Evolutionary conservation across 2,329 filamentous ascomycete genomes (phyloP).

Genomic region (Allantophomopsis cytisporea): DNA sequence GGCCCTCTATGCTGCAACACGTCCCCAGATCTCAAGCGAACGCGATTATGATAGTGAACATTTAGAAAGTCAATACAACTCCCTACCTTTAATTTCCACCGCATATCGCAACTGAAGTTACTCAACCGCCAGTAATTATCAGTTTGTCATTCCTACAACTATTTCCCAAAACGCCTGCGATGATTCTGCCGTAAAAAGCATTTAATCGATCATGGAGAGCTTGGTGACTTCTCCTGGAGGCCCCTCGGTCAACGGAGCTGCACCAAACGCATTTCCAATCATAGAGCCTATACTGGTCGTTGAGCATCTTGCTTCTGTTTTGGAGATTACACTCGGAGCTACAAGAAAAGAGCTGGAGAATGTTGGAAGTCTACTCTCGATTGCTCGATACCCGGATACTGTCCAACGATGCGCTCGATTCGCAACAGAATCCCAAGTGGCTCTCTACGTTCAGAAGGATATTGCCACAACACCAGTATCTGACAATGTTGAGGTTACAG

Average conservation of each 20-base stretch:
- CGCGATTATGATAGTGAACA: neutral
- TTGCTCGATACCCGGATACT: slow-evolving; percentile 60
- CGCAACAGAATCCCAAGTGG: slow-evolving; percentile 74
- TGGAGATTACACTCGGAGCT: slow-evolving; percentile 63
- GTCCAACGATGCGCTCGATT: slow-evolving; percentile 80
- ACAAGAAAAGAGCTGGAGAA: slow-evolving; percentile 66
- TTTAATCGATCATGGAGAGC: slow-evolving; percentile 13
- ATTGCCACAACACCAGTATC: slow-evolving; percentile 27
- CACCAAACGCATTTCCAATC: slow-evolving; percentile 28
- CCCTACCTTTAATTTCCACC: slow-evolving; percentile 5
- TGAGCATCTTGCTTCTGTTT: slow-evolving; percentile 57
- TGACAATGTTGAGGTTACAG: too few relatives aligned
- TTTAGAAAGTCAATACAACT: neutral
- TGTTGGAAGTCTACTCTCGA: slow-evolving; percentile 70
- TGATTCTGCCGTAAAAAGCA: too few relatives aligned
- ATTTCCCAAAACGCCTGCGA: too few relatives aligned
- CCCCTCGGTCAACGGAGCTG: slow-evolving; percentile 14
- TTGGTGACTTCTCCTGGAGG: slow-evolving; percentile 14
- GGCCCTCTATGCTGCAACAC: too few relatives aligned
- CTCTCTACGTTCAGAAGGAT: slow-evolving; percentile 86
- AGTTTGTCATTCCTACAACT: slow-evolving; percentile 4
- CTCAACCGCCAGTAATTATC: slow-evolving; percentile 5
- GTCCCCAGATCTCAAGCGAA: too few relatives aligned
- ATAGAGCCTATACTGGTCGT: slow-evolving; percentile 58
- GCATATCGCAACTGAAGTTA: slow-evolving; percentile 6